Conservation (phyloP, 2,329 filamentous ascomycete genomes). For the Hymenoscyphus linearis region DNA sequence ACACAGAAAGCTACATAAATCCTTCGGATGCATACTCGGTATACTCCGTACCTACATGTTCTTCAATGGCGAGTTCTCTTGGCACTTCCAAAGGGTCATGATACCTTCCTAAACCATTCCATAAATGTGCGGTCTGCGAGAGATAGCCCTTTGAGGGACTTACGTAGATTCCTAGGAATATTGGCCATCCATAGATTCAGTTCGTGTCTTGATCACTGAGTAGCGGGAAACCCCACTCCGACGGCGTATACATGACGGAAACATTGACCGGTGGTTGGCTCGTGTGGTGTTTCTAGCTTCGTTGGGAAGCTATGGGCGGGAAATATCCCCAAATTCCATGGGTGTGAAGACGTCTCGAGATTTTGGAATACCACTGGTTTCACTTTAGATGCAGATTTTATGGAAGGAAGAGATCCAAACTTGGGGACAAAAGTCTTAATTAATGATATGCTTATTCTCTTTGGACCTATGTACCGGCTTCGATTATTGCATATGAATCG, state of each 20-base stretch:
- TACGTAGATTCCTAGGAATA: not conserved
- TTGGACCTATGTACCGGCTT: not conserved
- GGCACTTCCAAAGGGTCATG: not conserved
- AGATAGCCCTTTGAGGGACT: not conserved
- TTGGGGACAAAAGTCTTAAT: no score
- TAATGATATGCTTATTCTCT: no score
- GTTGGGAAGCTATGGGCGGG: no score
- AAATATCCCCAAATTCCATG: no score
- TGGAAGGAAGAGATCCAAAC: no score
- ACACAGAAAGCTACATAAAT: not conserved
- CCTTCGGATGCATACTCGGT: not conserved
- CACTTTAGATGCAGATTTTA: no score
- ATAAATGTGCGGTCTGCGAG: not conserved
- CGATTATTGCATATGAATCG: not conserved
- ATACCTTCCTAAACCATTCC: not conserved
- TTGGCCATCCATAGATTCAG: no score
- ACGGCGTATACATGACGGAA: not conserved
- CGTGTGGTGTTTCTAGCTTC: no score
- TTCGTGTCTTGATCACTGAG: not conserved
- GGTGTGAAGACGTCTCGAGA: no score
- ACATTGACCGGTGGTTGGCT: not conserved
- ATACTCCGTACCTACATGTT: not conserved
- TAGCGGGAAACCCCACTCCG: not conserved
- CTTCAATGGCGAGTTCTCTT: not conserved
- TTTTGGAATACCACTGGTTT: no score